These are phyloP conservation scores for Liriodendron chinense DNA, from an alignment of 164 flowering plant species.

Conservation along the genomic window DNA sequence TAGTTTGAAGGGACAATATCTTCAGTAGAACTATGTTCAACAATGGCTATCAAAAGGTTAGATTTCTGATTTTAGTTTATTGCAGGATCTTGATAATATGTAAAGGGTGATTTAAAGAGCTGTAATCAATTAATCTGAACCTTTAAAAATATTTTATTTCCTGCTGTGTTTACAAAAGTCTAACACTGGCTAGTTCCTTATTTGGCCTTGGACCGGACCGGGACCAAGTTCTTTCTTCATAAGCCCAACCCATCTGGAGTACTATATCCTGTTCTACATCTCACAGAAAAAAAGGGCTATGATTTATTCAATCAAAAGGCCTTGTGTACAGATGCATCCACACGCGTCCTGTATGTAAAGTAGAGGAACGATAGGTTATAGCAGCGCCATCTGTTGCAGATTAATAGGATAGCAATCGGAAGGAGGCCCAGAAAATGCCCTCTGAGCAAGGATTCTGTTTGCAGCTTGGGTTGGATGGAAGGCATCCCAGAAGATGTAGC, in stretches of 20 bases:
- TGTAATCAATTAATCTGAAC: no score
- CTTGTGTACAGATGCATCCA: neutral
- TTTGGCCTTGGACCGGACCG: no score
- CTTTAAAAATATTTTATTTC: no score
- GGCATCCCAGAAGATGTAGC: slow-evolving; percentile 75
- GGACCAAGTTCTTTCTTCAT: no score
- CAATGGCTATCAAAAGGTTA: neutral
- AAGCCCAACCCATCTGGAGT: neutral
- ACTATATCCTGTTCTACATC: no score
- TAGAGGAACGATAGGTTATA: slow-evolving; percentile 6
- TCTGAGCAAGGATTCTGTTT: slow-evolving; percentile 43
- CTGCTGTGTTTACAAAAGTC: no score
- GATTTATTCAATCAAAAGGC: neutral
- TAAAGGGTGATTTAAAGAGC: no score
- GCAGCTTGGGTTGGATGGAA: slow-evolving; percentile 67
- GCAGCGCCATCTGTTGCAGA: slow-evolving; percentile 52
- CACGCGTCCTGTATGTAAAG: neutral
- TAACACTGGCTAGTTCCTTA: no score
- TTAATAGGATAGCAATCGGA: slow-evolving; percentile 60
- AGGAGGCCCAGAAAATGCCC: slow-evolving; percentile 54
- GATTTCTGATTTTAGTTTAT: neutral
- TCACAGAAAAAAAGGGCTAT: neutral
- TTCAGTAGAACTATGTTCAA: neutral
- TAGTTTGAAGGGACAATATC: neutral
- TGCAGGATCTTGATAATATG: neutral